These are phyloP conservation scores for Ampelomyces quisqualis DNA, from an alignment of 2,329 filamentous ascomycete species.

Conservation along the genomic window DNA sequence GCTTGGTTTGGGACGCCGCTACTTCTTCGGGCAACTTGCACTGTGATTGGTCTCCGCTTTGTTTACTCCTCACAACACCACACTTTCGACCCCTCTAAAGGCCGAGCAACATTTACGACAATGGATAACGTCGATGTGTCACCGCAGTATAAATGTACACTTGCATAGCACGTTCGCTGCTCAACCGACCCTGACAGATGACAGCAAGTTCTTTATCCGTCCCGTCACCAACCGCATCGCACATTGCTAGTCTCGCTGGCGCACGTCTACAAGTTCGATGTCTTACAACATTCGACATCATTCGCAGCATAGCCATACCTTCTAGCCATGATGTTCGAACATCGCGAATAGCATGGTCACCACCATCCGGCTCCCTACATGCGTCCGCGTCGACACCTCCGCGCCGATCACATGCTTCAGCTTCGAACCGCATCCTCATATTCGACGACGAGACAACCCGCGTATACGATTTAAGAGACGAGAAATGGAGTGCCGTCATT, in stretches of 20 bases:
- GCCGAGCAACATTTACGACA: slow-evolving; percentile 1
- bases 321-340: slow-evolving; percentile 31
- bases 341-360: slow-evolving; percentile 44
- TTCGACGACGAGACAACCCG: slow-evolving; percentile 44
- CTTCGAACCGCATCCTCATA: slow-evolving; percentile 45
- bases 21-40: background rate
- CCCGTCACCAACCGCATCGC: slow-evolving; percentile 43
- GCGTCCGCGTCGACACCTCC: slow-evolving; percentile 21
- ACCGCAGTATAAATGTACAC: slow-evolving; percentile 35
- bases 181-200: slow-evolving; percentile 8
- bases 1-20: too few species aligned
- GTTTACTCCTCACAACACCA: slow-evolving; percentile 36
- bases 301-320: slow-evolving; percentile 41
- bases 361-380: slow-evolving; percentile 10
- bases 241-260: slow-evolving; percentile 43
- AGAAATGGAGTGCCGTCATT: slow-evolving; percentile 47
- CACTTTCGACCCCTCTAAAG: slow-evolving; percentile 7
- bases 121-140: slow-evolving; percentile 36
- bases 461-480: slow-evolving; percentile 47
- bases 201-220: slow-evolving; percentile 38
- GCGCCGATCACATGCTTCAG: slow-evolving; percentile 15
- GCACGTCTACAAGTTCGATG: slow-evolving; percentile 46
- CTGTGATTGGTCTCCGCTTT: slow-evolving; percentile 26
- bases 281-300: slow-evolving; percentile 38
- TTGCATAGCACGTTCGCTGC: background rate